Evolutionary conservation across 2,329 filamentous ascomycete genomes (phyloP), one percentile per base, ranked within the genome.

Genomic region (Chaetomium globosum): DNA sequence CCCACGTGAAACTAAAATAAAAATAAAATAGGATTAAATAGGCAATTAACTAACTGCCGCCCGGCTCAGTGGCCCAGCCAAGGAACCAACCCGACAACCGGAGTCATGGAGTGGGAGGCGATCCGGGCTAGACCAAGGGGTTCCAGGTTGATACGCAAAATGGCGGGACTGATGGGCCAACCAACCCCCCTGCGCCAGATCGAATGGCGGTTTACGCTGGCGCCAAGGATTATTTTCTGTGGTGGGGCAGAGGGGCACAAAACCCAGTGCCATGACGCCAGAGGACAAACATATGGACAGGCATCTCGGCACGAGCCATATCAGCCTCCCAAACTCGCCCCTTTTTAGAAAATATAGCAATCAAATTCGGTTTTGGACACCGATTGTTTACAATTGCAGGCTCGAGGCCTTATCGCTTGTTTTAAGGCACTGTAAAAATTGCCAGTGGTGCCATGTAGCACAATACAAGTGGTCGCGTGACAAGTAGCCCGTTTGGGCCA

Each of bases 381-480:
- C 39, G 39, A 43, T 43, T 43, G 9, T 16, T n/a, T n/a, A n/a
- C 39, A 7, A 43, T 43, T 48, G 46, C 21, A n/a, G 7, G n/a
- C 8, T n/a, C n/a, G 10, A 10, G 46, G 12, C 46, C n/a, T 23
- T 7, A 48, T 23, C 19, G 13, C 16, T 30, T n/a, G 3, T 16
- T 9, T 46, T 28, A 48, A 36, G 36, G 61, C 8, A 51, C 59
- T 36, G 19, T 36, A 49, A 28, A 55, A 26, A 21, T 3, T 52
- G 26, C n/a, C 30, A 53, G 56, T 39, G 6, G 57, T 64, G 65
- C 16, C 30, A 54, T 64, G 53, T 49, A 56, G 58, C 13, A 55
- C 61, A 64, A 59, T 64, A 54, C 46, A 69, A 65, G 60, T 59
- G 61, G 61, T 69, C 67, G 67, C 63, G 67, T 69, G 67, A 65